A percentile compares a stretch with the other conserved stretches of the same genome.
phyloP scores from a whole-genome alignment of 2,329 filamentous ascomycete genomes.

The Daldinia sp. region DNA sequence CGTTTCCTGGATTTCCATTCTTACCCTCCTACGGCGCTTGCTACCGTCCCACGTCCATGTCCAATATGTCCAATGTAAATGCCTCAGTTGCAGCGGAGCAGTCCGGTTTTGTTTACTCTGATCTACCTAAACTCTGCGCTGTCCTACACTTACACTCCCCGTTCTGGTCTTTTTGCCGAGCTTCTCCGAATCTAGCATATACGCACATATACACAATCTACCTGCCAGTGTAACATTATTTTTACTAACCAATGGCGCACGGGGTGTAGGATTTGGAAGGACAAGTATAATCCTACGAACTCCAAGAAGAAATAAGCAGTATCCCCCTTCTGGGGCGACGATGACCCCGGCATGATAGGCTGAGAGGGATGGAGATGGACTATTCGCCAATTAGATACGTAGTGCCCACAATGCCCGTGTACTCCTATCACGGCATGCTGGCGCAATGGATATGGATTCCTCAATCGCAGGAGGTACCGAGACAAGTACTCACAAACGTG shows the following conservation, averaged over 20 bases:
- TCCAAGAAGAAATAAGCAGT: slow-evolving; percentile 52
- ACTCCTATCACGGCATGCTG: slow-evolving; percentile 20
- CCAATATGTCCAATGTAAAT: slow-evolving; percentile 34
- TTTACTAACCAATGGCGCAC: slow-evolving; percentile 41
- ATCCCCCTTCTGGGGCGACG: neutral
- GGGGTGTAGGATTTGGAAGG: slow-evolving; percentile 88
- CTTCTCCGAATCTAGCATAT: slow-evolving; percentile 29
- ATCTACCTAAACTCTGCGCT: slow-evolving; percentile 8
- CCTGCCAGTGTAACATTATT: slow-evolving; percentile 21
- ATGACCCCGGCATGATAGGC: slow-evolving; percentile 8
- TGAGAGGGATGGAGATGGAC: neutral
- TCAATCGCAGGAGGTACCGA: slow-evolving; percentile 6
- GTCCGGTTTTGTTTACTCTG: slow-evolving; percentile 16
- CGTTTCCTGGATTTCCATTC: slow-evolving; percentile 1
- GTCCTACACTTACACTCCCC: slow-evolving; percentile 6
- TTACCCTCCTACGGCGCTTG: slow-evolving; percentile 22
- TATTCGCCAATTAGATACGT: slow-evolving; percentile 27
- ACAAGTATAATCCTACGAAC: slow-evolving; percentile 76
- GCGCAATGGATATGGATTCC: slow-evolving; percentile 12
- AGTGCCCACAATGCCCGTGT: neutral
- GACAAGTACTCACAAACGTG: slow-evolving; percentile 21
- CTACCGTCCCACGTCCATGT: slow-evolving; percentile 20
- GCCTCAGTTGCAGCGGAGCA: slow-evolving; percentile 35
- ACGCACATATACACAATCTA: too few relatives aligned
- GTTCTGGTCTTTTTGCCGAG: slow-evolving; percentile 23